phyloP scores from a whole-genome alignment of 169 alveolate genomes.

The Besnoitia besnoiti region DNA sequence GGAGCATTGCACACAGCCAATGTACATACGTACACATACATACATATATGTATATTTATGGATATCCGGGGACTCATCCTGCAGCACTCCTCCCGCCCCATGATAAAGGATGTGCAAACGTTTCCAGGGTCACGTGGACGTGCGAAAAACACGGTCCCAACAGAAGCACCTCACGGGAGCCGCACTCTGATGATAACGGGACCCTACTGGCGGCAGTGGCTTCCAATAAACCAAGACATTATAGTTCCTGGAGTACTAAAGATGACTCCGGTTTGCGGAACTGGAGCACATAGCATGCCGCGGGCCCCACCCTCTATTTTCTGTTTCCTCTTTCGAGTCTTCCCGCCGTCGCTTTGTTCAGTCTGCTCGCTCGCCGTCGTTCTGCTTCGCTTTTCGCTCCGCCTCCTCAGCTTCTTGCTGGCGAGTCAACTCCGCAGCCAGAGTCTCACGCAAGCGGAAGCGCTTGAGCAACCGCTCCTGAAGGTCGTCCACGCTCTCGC shows the following conservation, averaged over 20 bases:
- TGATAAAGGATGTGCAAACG: no score
- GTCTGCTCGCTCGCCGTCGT: not conserved
- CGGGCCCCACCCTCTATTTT: not conserved
- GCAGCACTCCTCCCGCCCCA: not conserved
- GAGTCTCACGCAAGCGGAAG: conserved; percentile 32
- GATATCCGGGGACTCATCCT: not conserved
- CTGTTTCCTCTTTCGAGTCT: not conserved
- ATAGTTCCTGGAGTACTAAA: no score
- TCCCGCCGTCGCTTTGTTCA: not conserved
- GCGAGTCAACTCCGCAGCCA: not conserved
- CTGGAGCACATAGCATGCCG: no score
- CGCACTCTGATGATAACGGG: no score
- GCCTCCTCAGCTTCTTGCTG: not conserved
- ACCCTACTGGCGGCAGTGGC: no score
- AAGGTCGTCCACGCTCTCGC: conserved; percentile 17
- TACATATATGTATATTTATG: not conserved
- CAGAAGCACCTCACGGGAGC: no score
- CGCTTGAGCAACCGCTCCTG: conserved; percentile 15
- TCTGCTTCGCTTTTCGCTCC: not conserved
- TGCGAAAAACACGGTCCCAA: no score
- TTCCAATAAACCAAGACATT: no score
- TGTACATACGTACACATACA: not conserved
- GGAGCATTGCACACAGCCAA: no score
- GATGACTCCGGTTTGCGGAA: no score
- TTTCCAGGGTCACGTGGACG: no score